Evolutionary conservation across 2,329 filamentous ascomycete genomes (phyloP).

Genomic region (Cytospora leucostoma): DNA sequence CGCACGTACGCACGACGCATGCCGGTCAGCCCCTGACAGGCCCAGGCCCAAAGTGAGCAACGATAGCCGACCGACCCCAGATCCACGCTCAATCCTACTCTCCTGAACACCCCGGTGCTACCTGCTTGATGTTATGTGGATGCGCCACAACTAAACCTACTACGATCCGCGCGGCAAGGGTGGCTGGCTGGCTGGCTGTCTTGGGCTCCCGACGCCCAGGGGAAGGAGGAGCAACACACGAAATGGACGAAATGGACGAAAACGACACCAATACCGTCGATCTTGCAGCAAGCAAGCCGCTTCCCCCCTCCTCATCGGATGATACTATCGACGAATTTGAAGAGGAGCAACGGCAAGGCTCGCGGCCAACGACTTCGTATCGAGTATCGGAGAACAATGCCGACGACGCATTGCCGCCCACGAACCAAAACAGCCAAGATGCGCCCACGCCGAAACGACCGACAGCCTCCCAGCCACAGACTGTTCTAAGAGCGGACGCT

Average conservation of each 20-base stretch:
- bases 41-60: not conserved
- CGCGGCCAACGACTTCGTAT: conserved; percentile 24
- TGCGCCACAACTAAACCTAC: not conserved
- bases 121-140: not conserved
- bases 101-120: not conserved
- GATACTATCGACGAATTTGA: conserved; percentile 15
- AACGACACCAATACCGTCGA: conserved; percentile 14
- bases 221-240: conserved; percentile 7
- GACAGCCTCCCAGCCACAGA: conserved; percentile 12
- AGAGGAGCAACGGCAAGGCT: conserved; percentile 1
- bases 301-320: conserved; percentile 23
- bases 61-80: not conserved
- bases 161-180: conserved; percentile 13
- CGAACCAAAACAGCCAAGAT: conserved; percentile 9
- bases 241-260: conserved; percentile 19
- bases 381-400: conserved; percentile 14
- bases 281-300: conserved; percentile 19
- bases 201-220: conserved; percentile 15
- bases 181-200: conserved; percentile 1
- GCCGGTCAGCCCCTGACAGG: not conserved
- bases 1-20: not conserved
- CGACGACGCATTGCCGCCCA: not conserved
- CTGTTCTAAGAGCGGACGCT: conserved; percentile 10
- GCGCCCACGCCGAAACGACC: conserved; percentile 22
- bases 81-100: not conserved